Conservation (phyloP, 257 asterid genomes). For the Apocynum venetum region DNA sequence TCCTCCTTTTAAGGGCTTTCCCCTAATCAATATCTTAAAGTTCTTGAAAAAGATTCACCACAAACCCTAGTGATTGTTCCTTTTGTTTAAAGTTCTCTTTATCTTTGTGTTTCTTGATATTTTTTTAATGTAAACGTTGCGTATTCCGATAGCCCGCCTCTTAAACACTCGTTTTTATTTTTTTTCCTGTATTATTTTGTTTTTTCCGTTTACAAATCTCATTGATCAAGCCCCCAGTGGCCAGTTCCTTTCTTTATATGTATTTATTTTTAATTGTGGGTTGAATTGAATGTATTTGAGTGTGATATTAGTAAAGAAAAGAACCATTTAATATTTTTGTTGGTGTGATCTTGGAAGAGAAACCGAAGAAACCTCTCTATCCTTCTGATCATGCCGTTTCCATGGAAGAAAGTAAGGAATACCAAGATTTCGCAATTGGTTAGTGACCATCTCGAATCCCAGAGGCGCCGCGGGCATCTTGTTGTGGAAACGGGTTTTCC, state of each 20-base stretch:
- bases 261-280: background rate
- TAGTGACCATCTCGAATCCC: constrained; percentile 55
- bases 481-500: constrained; percentile 84
- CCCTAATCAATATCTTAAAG: background rate
- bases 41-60: background rate
- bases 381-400: constrained; percentile 45
- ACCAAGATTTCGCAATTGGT: constrained; percentile 47
- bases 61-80: background rate
- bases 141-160: background rate
- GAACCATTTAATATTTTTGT: background rate
- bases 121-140: background rate
- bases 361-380: background rate
- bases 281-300: background rate
- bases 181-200: background rate
- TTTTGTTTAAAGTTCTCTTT: background rate
- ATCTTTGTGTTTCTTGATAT: background rate
- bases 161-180: too few species aligned
- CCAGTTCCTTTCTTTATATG: too few species aligned
- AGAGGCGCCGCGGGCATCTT: constrained; percentile 57
- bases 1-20: background rate
- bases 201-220: background rate
- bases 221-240: background rate
- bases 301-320: background rate
- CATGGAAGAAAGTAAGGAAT: constrained; percentile 64
- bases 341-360: constrained; percentile 4